A percentile compares a stretch with the other conserved stretches of the same genome.
phyloP scores from a whole-genome alignment of 1,284 basidiomycete species.

The Tilletiaria anomala region DNA sequence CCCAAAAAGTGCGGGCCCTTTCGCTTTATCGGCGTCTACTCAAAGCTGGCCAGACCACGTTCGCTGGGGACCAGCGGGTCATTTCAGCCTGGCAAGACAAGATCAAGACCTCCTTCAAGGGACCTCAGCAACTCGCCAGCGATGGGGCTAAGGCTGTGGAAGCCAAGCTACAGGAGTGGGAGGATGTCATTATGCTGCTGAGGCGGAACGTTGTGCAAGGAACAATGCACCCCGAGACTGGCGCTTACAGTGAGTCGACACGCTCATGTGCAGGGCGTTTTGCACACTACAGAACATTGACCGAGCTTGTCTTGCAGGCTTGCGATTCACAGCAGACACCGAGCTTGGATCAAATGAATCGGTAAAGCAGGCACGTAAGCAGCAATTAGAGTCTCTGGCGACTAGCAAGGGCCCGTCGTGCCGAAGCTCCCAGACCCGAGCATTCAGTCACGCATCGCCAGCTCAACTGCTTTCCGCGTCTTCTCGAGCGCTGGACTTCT shows the following conservation, averaged over 20 bases:
- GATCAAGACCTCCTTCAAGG: no score
- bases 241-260: conserved; percentile 7
- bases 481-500: conserved; percentile 9
- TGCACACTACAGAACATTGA: not conserved
- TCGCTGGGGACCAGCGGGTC: conserved; percentile 18
- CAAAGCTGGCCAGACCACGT: conserved; percentile 26
- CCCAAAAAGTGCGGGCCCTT: no score
- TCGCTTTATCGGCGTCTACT: conserved; percentile 31
- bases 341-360: conserved; percentile 35
- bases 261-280: not conserved
- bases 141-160: conserved; percentile 21
- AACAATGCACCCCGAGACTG: conserved; percentile 13
- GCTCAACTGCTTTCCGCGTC: conserved; percentile 6
- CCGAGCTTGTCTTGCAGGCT: conserved; percentile 8
- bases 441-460: conserved; percentile 3
- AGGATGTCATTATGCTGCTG: conserved; percentile 27
- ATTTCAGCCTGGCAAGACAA: conserved; percentile 16
- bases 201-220: conserved; percentile 36
- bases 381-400: conserved; percentile 23
- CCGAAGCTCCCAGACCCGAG: not conserved
- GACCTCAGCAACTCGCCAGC: conserved; percentile 14
- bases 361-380: conserved; percentile 21
- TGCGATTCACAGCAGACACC: conserved; percentile 31
- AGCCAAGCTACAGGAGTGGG: conserved; percentile 28
- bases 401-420: conserved; percentile 17